These are phyloP conservation scores for Ganoderma lucidum DNA, from an alignment of 1,284 basidiomycete genomes.

Conservation along the genomic window DNA sequence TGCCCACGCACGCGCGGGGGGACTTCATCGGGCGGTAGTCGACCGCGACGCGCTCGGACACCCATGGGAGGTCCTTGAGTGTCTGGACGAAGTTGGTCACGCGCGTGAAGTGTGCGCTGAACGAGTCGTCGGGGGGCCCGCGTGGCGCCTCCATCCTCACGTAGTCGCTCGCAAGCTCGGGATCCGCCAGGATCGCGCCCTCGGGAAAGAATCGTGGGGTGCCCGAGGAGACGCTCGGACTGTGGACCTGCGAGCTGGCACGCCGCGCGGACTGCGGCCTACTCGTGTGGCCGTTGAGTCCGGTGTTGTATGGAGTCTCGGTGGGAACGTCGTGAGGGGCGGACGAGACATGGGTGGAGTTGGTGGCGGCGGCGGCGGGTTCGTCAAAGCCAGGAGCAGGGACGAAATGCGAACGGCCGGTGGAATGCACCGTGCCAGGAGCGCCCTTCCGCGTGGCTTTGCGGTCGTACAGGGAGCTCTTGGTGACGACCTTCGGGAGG, in stretches of 20 bases:
- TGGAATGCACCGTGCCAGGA: constrained; percentile 16
- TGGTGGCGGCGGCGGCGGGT: constrained; percentile 29
- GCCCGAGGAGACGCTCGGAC: constrained; percentile 8
- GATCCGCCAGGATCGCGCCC: constrained; percentile 32
- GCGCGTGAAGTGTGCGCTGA: constrained; percentile 41
- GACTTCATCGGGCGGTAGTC: constrained; percentile 41
- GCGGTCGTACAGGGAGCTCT: constrained; percentile 33
- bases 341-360: constrained; percentile 35
- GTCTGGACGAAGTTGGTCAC: constrained; percentile 42
- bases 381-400: constrained; percentile 37
- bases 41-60: constrained; percentile 38
- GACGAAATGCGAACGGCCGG: constrained; percentile 25
- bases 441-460: constrained; percentile 30
- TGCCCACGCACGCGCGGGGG: constrained; percentile 35
- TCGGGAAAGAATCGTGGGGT: constrained; percentile 30
- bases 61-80: constrained; percentile 44
- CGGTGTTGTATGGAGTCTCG: constrained; percentile 12
- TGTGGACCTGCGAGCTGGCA: constrained; percentile 14
- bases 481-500: constrained; percentile 38
- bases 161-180: constrained; percentile 43
- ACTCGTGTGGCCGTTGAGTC: constrained; percentile 7
- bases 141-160: constrained; percentile 40
- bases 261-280: constrained; percentile 17
- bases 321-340: constrained; percentile 25
- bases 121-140: constrained; percentile 37